Evolutionary conservation across 495 filamentous ascomycete species (phyloP), one percentile per base, ranked within the genome.

Genomic region (Penicillium dipodomyicola): DNA sequence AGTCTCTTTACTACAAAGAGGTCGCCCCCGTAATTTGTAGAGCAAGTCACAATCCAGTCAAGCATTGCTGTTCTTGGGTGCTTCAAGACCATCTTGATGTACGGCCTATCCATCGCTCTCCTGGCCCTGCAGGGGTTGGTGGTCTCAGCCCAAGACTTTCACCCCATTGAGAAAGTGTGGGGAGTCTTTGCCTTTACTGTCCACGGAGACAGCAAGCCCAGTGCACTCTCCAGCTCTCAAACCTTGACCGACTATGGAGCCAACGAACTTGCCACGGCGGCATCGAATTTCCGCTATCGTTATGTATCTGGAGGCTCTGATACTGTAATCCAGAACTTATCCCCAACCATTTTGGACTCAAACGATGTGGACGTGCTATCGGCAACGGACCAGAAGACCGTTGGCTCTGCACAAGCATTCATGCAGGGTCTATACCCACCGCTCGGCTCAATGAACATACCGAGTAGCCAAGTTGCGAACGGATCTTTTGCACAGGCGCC

Each of bases 341-440:
- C 74, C 15, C 60, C 73, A 5, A 64, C 77, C 52, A 55, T 62
- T n/a, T 60, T 84, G 7, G 71, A 80, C 56, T 67, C 76, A 23
- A 69, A 75, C 10, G 71, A 84, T 42, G 57, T 84, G 20, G 64
- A 72, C 20, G 67, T 82, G 37, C 49, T 72, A n/a, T 67, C 79
- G 0, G 71, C 72, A 8, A 73, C 80, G 35, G 70, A 82, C 52
- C 72, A 80, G 44, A 77, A 77, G 52, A 72, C 78, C 15, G 67
- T 78, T 47, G 83, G 75, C 19, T 88, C 87, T 5, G 88, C 87
- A 2, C 78, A 86, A 61, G 87, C 84, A 6, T 95, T 93, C 65
- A 77, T 93, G 64, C 88, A 92, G 72, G 90, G 87, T 9, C 74
- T 95, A 9, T 96, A 95, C 65, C 90, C 90, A 15, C 88, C 91